phyloP scores from a whole-genome alignment of 495 filamentous ascomycete species.

The Neurospora sp. region DNA sequence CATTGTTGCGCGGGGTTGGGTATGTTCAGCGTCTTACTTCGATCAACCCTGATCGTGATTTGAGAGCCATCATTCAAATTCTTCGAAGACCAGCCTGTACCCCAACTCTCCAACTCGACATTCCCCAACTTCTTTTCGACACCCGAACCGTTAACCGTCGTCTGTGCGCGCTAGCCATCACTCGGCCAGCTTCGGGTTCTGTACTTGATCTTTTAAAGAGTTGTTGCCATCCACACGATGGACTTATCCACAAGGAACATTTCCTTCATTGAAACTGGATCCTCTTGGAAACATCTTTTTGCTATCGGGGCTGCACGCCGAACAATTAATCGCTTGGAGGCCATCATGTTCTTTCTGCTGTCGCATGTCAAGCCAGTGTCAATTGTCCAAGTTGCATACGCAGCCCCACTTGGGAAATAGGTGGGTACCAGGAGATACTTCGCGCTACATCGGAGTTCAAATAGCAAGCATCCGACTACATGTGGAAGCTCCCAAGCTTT shows the following conservation, averaged over 20 bases:
- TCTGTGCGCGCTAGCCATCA: background rate
- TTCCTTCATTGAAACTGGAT: background rate
- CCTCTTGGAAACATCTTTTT: background rate
- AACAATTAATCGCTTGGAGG: background rate
- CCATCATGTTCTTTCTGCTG: background rate
- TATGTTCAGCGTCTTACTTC: background rate
- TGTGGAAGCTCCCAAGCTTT: background rate
- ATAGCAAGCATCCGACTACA: background rate
- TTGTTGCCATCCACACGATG: background rate
- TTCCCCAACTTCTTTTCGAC: background rate
- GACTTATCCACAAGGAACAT: background rate
- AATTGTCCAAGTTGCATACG: background rate
- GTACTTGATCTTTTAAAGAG: background rate
- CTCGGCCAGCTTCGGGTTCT: background rate
- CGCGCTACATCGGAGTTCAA: background rate
- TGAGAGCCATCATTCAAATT: background rate
- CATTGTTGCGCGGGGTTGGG: background rate
- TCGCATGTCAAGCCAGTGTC: background rate
- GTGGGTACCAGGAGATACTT: background rate
- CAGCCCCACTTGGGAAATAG: background rate
- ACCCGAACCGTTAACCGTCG: background rate
- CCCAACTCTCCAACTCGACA: background rate
- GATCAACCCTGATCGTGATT: background rate
- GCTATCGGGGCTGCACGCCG: background rate
- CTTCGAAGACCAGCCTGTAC: background rate